phyloP scores from a whole-genome alignment of 2,329 filamentous ascomycete species.

The Colletotrichum filicis region DNA sequence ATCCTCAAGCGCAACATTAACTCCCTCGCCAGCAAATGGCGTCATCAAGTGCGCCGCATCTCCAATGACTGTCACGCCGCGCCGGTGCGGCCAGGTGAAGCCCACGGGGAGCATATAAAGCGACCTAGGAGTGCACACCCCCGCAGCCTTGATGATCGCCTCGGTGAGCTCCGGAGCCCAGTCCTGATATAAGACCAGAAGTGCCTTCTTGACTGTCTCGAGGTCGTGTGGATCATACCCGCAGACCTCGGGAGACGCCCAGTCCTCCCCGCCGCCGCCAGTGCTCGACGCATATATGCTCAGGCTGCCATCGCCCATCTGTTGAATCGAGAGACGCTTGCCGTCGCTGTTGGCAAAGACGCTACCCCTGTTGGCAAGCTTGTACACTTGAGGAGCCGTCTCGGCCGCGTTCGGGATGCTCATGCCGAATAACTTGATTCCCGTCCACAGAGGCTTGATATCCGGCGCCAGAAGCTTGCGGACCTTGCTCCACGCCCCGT shows the following conservation, averaged over 20 bases:
- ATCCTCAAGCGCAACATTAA: slow-evolving; percentile 68
- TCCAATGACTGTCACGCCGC: slow-evolving; percentile 65
- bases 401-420: slow-evolving; percentile 52
- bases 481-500: slow-evolving; percentile 52
- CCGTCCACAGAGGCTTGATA: slow-evolving; percentile 56
- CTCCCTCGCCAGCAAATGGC: slow-evolving; percentile 68
- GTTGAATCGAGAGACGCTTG: slow-evolving; percentile 50
- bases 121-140: slow-evolving; percentile 51
- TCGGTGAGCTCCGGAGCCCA: slow-evolving; percentile 56
- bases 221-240: slow-evolving; percentile 55
- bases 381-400: slow-evolving; percentile 54
- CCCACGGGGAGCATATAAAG: slow-evolving; percentile 66
- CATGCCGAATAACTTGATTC: slow-evolving; percentile 56
- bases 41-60: slow-evolving; percentile 71
- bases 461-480: slow-evolving; percentile 48
- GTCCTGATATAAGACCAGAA: slow-evolving; percentile 51
- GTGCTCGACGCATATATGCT: slow-evolving; percentile 51
- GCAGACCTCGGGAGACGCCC: slow-evolving; percentile 50
- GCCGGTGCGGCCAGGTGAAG: slow-evolving; percentile 56
- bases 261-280: slow-evolving; percentile 51
- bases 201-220: slow-evolving; percentile 48
- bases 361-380: slow-evolving; percentile 59
- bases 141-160: slow-evolving; percentile 52
- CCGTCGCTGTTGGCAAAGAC: slow-evolving; percentile 56
- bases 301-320: slow-evolving; percentile 61